phyloP scores from a whole-genome alignment of 768 basidiomycete species.

The Mycena rosella region DNA sequence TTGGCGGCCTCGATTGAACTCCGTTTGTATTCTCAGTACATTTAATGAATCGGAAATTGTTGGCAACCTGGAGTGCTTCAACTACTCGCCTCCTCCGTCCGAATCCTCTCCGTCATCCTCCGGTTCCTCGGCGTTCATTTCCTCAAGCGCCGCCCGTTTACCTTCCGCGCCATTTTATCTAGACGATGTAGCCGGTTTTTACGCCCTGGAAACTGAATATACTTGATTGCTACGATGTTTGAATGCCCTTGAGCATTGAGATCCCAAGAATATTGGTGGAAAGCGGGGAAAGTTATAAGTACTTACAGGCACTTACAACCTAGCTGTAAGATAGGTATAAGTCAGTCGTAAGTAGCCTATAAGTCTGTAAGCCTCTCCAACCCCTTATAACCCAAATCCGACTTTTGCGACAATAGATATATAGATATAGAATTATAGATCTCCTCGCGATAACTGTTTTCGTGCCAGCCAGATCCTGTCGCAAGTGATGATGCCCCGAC shows the following conservation, averaged over 20 bases:
- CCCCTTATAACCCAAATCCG: no score
- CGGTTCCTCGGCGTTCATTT: not conserved
- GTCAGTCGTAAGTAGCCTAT: no score
- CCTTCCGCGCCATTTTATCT: not conserved
- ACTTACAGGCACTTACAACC: no score
- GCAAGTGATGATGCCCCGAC: constrained; percentile 1
- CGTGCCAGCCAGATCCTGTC: constrained; percentile 8
- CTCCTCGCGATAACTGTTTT: constrained; percentile 12
- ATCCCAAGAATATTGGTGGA: no score
- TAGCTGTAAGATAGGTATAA: no score
- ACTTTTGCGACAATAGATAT: constrained; percentile 49
- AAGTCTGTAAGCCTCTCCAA: no score
- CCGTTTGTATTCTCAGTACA: no score
- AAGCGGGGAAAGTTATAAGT: no score
- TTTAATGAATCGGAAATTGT: not conserved
- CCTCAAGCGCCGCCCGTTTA: not conserved
- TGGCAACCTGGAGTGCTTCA: not conserved
- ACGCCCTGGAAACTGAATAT: not conserved
- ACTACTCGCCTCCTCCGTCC: not conserved
- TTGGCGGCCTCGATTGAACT: no score
- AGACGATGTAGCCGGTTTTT: not conserved
- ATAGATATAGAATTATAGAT: no score
- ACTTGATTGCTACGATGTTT: no score
- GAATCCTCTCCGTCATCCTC: not conserved
- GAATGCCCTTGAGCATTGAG: no score